Percentiles rank a stretch among this genome's conserved stretches.
These are phyloP conservation scores for Syzygium malaccense DNA, from an alignment of 441 rosid species.

Conservation along the genomic window DNA sequence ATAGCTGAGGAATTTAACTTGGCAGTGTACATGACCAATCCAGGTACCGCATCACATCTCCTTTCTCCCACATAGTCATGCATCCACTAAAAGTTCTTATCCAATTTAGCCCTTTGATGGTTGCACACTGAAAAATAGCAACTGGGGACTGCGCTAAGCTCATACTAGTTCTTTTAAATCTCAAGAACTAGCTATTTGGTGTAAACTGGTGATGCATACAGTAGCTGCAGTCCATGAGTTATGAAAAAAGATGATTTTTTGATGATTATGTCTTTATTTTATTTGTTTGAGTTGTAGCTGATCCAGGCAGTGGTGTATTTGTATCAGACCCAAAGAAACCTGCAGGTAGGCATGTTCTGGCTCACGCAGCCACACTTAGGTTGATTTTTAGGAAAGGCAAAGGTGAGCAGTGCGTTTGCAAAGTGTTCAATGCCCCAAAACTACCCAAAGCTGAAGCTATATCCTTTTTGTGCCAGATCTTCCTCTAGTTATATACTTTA, in stretches of 20 bases:
- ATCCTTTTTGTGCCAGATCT: conserved; percentile 34
- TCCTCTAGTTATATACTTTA: not conserved
- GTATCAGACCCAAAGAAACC: conserved; percentile 96
- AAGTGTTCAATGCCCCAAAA: conserved; percentile 90
- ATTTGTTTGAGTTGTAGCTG: conserved; percentile 33
- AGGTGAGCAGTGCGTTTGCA: conserved; percentile 91
- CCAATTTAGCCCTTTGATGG: too few species aligned
- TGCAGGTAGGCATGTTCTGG: conserved; percentile 94
- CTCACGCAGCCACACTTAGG: conserved; percentile 84
- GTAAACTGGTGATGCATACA: not conserved
- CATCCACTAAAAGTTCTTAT: too few species aligned
- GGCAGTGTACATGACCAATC: too few species aligned
- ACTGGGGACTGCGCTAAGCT: too few species aligned
- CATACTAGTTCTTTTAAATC: too few species aligned
- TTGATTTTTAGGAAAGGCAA: conserved; percentile 91
- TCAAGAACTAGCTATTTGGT: too few species aligned
- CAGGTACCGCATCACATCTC: too few species aligned
- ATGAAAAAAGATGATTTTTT: not conserved
- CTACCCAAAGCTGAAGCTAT: conserved; percentile 92
- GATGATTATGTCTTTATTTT: not conserved
- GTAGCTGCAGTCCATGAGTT: not conserved
- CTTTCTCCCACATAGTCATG: too few species aligned
- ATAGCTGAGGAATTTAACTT: too few species aligned
- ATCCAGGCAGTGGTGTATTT: too few species aligned
- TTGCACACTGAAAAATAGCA: not conserved